Evolutionary conservation across 352 stramenopile genomes (phyloP), one percentile per base, ranked within the genome.

Genomic region (Globisporangium iwayamae): DNA sequence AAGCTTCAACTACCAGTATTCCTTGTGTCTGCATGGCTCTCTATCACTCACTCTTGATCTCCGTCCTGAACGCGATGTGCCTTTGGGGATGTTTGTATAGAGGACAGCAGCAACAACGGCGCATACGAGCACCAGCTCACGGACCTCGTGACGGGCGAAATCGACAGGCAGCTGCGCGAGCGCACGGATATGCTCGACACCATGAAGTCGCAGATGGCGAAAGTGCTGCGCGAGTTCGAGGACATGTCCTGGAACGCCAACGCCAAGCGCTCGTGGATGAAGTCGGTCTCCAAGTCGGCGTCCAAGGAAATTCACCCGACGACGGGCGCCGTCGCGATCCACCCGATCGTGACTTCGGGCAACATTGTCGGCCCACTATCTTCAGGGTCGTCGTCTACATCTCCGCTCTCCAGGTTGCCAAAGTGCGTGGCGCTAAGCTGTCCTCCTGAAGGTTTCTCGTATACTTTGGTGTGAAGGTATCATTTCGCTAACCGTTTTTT

Each of bases 241-340:
- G 79, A 89, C 63, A 67, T 90, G 52, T 73, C 79, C 41, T 74
- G 57, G 61, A 84, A 73, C 36, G 63, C 82, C 25, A 72, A 75
- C 48, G 73, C 81, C 47, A 86, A 89, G 66, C 79, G 78, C 16
- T 85, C 83, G 43, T 91, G 83, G 83, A 87, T 82, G 65, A 87
- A 85, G 46, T 85, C 78, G 53, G 62, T 90, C 22, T 62, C 53
- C 34, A 89, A 83, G 55, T 36, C 43, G 13, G 51, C 62, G 8
- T 71, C 72, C 8, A 60, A 57, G 16, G 70, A 79, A 53, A 70
- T 79, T 32, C 45, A 56, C 11, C 71, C 71, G 5, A 79, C 74
- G 28, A 32, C 30, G 6, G 11, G 46, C 8, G 20, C 45, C 16
- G 62, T 58, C 18, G 43, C 64, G 10, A 70, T 78, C 46, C 78